These are phyloP conservation scores for Scenedesmus sp. DNA, from an alignment of 163 green algal genomes.

Conservation along the genomic window DNA sequence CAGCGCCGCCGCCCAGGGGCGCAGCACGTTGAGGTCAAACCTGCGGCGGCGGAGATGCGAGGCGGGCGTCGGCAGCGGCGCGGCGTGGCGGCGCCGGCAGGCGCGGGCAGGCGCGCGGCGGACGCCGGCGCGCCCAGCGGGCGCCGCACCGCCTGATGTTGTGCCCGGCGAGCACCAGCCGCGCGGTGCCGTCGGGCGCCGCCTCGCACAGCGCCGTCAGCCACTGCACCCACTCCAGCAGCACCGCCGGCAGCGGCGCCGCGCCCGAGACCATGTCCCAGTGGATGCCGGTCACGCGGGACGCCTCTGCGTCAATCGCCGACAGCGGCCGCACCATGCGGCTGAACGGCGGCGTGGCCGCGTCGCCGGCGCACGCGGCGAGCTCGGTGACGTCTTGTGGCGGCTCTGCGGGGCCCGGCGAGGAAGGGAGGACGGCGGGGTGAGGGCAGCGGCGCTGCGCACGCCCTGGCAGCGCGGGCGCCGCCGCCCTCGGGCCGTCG, in stretches of 20 bases:
- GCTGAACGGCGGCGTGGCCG: neutral
- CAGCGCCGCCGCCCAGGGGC: neutral
- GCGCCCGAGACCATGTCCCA: neutral
- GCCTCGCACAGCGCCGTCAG: neutral
- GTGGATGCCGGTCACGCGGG: neutral
- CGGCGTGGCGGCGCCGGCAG: no score
- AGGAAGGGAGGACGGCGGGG: no score
- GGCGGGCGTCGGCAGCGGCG: no score
- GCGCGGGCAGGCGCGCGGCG: no score
- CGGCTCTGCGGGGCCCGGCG: no score
- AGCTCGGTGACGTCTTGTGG: constrained; percentile 28
- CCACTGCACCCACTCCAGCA: constrained; percentile 17
- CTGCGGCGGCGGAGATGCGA: constrained; percentile 6
- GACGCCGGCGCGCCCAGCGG: no score
- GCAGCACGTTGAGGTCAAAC: neutral
- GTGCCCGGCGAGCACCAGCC: constrained; percentile 11
- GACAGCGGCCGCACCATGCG: constrained; percentile 2
- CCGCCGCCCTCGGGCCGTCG: no score
- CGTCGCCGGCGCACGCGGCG: no score
- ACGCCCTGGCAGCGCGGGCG: no score
- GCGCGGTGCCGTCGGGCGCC: neutral
- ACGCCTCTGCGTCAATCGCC: neutral
- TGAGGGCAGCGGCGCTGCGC: no score
- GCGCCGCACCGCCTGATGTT: constrained; percentile 19
- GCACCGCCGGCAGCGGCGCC: neutral